These are phyloP conservation scores for Metschnikowia gelsemii DNA, from an alignment of 805 yeast genomes.

Conservation along the genomic window DNA sequence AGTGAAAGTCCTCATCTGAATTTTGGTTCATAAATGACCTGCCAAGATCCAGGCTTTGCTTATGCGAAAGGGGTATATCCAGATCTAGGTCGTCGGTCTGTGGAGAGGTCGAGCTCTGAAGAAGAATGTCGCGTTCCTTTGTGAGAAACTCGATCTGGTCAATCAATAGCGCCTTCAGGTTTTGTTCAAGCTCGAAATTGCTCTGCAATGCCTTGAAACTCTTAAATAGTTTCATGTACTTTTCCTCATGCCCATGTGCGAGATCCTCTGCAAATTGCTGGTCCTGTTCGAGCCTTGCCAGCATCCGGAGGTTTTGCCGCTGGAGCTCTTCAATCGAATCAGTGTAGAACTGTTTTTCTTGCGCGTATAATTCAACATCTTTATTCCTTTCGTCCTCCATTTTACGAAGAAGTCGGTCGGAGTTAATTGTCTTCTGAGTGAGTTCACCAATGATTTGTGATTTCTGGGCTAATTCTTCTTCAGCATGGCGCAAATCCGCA, in stretches of 20 bases:
- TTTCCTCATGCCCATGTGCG: slow-evolving; percentile 18
- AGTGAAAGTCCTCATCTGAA: slow-evolving; percentile 2
- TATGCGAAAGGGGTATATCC: too few relatives aligned
- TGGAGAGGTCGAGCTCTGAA: slow-evolving; percentile 10
- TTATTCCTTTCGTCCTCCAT: slow-evolving; percentile 31
- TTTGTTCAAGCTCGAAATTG: slow-evolving; percentile 53
- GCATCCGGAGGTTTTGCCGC: slow-evolving; percentile 19
- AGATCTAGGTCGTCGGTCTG: slow-evolving; percentile 3
- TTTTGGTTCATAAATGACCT: neutral
- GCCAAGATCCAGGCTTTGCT: neutral
- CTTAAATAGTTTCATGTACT: slow-evolving; percentile 31
- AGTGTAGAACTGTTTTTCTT: slow-evolving; percentile 34
- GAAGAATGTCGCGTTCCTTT: slow-evolving; percentile 28
- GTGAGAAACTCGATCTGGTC: slow-evolving; percentile 54
- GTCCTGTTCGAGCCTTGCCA: slow-evolving; percentile 20
- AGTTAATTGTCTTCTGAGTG: slow-evolving; percentile 23
- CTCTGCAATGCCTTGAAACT: slow-evolving; percentile 44
- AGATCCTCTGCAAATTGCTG: slow-evolving; percentile 6
- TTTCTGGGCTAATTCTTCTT: slow-evolving; percentile 31
- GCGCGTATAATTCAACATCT: slow-evolving; percentile 28
- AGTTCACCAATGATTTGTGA: slow-evolving; percentile 28
- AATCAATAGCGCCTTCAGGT: slow-evolving; percentile 50
- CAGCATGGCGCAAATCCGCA: slow-evolving; percentile 31
- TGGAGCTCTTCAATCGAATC: slow-evolving; percentile 35
- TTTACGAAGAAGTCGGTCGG: slow-evolving; percentile 30